These are phyloP conservation scores for Tubosaeta sp. DNA, from an alignment of 768 basidiomycete species.

Conservation along the genomic window DNA sequence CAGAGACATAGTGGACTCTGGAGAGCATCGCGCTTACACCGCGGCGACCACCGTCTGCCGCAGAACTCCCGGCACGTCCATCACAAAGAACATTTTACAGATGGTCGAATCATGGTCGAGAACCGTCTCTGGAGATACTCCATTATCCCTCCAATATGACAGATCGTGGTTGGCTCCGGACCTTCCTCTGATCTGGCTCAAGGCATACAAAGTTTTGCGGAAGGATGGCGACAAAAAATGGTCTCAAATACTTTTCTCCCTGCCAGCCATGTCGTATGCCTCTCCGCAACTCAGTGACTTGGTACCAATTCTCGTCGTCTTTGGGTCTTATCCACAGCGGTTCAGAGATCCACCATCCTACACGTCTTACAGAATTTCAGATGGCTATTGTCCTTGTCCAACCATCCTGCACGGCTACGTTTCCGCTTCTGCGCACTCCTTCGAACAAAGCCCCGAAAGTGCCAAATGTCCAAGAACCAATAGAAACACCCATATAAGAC, in stretches of 20 bases:
- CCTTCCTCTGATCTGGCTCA: conserved; percentile 22
- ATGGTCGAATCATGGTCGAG: conserved; percentile 10
- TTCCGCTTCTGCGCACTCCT: background rate
- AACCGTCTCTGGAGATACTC: background rate
- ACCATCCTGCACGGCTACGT: background rate
- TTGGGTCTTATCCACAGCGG: too few relatives aligned
- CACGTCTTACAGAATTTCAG: conserved; percentile 2
- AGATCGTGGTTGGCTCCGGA: conserved; percentile 22
- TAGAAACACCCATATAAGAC: background rate
- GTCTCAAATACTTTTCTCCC: conserved; percentile 23
- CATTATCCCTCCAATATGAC: conserved; percentile 15
- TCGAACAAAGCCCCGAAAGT: conserved; percentile 8
- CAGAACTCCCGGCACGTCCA: background rate
- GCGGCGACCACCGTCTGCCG: conserved; percentile 4
- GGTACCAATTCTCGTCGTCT: conserved; percentile 29
- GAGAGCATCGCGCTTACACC: conserved; percentile 9
- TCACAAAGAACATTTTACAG: background rate
- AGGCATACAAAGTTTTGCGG: conserved; percentile 24
- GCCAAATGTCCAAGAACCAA: background rate
- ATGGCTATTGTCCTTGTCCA: conserved; percentile 2
- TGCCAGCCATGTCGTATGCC: conserved; percentile 27
- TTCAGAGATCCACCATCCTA: conserved; percentile 9
- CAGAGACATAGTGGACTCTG: conserved; percentile 6
- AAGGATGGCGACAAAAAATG: conserved; percentile 1
- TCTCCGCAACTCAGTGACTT: conserved; percentile 5